Base-by-base conservation (phyloP, 306 rosid genomes). In the Acacia acuminata region DNA sequence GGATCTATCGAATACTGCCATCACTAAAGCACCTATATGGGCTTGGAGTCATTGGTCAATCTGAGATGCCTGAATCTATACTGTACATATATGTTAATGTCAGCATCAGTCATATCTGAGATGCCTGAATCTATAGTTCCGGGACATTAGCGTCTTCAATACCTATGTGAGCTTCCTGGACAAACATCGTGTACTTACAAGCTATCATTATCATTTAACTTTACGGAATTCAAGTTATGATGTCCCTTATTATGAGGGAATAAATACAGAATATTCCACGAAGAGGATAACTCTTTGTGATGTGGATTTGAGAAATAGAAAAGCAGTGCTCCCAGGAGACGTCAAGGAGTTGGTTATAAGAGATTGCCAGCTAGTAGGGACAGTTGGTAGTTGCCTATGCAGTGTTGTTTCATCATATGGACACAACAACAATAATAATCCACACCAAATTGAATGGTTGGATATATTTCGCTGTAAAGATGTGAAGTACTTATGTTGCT, bases 401-500 rank as follows among this genome's bases (percentile, higher is more conserved):
- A 27, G 27, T 27, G 27, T 27, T 27, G 27, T 27, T 27, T 27
- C 27, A 27, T 27, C 27, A 27, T 27, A 27, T 27, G 27, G 27
- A 0, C 27, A 27, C 27, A 27, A 27, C 27, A 27, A 27, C 27
- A 27, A 27, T 27, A 27, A 27, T 27, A 27, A 27, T 27, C 27
- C 27, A 27, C 27, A 27, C 27, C 27, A 27, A 27, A 56, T 56
- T 56, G 27, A 56, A 8, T 30, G 1, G 13, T 56, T 56, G 27
- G 14, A 56, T 3, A 56, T 56, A 2, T 0, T 1, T 0, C 0
- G 0, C 0, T 8, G 64, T 56, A 4, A 8, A 0, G 0, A 22
- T 3, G 5, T 56, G 30, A 14, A 56, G 30, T 56, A n/a, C 14
- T 56, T 56, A 1, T 56, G 64, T 56, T 56, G 64, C n/a, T 8